These are phyloP conservation scores for Hordeum pubiflorum DNA, from an alignment of 202 grass and related monocot genomes.

Conservation along the genomic window DNA sequence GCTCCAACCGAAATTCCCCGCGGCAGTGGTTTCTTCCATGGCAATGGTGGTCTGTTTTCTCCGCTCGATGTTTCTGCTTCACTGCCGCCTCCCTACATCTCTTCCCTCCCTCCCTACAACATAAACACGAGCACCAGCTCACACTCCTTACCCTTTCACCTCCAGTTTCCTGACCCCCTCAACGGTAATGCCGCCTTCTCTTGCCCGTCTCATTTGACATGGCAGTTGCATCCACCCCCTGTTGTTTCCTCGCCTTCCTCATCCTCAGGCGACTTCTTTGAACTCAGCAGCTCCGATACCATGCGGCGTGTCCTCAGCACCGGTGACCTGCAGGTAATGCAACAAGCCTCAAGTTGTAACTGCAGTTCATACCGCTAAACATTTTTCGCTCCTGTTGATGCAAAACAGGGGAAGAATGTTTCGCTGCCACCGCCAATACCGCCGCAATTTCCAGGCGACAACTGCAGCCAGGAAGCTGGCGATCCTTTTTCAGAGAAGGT, in stretches of 20 bases:
- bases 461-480: constrained; percentile 27
- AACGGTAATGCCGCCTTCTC: constrained; percentile 30
- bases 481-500: constrained; percentile 30
- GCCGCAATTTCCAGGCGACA: constrained; percentile 9
- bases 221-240: constrained; percentile 23
- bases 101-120: constrained; percentile 22
- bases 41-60: constrained; percentile 26
- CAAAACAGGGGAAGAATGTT: constrained; percentile 47
- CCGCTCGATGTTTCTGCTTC: constrained; percentile 4
- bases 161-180: constrained; percentile 12
- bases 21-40: constrained; percentile 7
- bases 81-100: constrained; percentile 14
- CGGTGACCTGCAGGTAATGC: constrained; percentile 57
- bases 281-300: constrained; percentile 38
- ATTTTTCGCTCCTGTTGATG: not conserved
- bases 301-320: constrained; percentile 51
- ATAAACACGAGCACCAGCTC: constrained; percentile 6
- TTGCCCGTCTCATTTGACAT: constrained; percentile 24
- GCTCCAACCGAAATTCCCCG: constrained; percentile 36
- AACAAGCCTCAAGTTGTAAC: not conserved
- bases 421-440: not conserved
- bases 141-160: constrained; percentile 14
- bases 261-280: constrained; percentile 42
- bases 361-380: not conserved
- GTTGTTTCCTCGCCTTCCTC: constrained; percentile 41